These are phyloP conservation scores for Pseudonectria buxi DNA, from an alignment of 2,329 filamentous ascomycete genomes.

Conservation along the genomic window DNA sequence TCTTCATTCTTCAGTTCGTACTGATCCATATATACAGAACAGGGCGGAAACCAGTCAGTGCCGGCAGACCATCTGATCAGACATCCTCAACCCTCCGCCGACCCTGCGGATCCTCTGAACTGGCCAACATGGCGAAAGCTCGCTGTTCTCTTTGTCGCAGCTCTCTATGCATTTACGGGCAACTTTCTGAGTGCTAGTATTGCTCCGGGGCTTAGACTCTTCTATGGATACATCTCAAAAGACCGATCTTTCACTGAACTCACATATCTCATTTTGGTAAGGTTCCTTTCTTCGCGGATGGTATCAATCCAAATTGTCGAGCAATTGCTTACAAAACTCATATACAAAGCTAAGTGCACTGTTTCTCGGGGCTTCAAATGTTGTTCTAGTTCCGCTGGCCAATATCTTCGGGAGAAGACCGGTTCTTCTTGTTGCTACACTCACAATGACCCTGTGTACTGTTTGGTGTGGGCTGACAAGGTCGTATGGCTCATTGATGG, in stretches of 20 bases:
- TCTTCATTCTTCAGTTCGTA: no score
- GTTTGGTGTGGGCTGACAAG: slow-evolving; percentile 21
- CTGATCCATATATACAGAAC: no score
- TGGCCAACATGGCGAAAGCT: slow-evolving; percentile 27
- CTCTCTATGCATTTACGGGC: slow-evolving; percentile 27
- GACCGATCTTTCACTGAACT: slow-evolving; percentile 19
- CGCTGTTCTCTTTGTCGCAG: slow-evolving; percentile 18
- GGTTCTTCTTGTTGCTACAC: slow-evolving; percentile 23
- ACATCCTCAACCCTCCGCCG: slow-evolving; percentile 5
- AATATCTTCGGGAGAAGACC: slow-evolving; percentile 29
- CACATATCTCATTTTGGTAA: slow-evolving; percentile 25
- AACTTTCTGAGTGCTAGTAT: slow-evolving; percentile 28
- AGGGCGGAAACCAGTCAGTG: no score
- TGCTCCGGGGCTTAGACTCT: slow-evolving; percentile 26
- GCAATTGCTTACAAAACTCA: not conserved
- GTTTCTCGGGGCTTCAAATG: slow-evolving; percentile 27
- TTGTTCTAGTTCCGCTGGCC: slow-evolving; percentile 31
- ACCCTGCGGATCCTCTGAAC: slow-evolving; percentile 32
- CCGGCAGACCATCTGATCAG: no score
- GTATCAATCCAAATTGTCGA: not conserved
- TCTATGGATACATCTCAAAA: slow-evolving; percentile 22
- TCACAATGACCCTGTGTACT: slow-evolving; percentile 20
- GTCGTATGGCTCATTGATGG: slow-evolving; percentile 20
- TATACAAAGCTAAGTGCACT: slow-evolving; percentile 25
- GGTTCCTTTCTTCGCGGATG: not conserved